These are phyloP conservation scores for Ascochyta koolunga DNA, from an alignment of 2,329 filamentous ascomycete genomes.

Conservation along the genomic window DNA sequence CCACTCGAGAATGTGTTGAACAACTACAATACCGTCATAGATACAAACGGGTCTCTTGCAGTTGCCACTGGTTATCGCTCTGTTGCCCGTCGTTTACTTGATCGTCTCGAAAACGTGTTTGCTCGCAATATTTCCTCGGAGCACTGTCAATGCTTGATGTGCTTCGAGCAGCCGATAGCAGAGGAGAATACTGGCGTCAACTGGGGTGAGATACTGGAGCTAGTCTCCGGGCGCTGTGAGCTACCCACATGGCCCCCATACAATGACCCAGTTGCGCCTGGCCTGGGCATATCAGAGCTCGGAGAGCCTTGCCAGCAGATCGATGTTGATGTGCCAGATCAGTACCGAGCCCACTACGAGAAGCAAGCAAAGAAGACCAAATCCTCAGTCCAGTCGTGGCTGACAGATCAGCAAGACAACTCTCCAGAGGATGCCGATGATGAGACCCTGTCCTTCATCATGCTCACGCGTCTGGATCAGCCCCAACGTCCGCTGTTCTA, in stretches of 20 bases:
- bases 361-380: constrained; percentile 92
- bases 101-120: constrained; percentile 92
- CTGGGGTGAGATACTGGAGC: constrained; percentile 94
- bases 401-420: constrained; percentile 77
- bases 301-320: constrained; percentile 74
- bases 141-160: constrained; percentile 86
- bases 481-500: constrained; percentile 83
- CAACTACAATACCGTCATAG: constrained; percentile 81
- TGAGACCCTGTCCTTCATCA: constrained; percentile 90
- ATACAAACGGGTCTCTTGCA: constrained; percentile 85
- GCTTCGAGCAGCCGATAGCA: constrained; percentile 58
- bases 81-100: constrained; percentile 85
- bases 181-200: constrained; percentile 71
- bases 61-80: constrained; percentile 95
- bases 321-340: constrained; percentile 91
- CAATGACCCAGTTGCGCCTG: constrained; percentile 58
- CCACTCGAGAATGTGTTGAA: constrained; percentile 84
- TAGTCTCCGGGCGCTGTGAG: constrained; percentile 86
- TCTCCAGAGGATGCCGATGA: constrained; percentile 91
- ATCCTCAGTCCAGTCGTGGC: constrained; percentile 88
- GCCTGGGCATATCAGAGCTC: constrained; percentile 59
- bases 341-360: constrained; percentile 90
- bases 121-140: constrained; percentile 87
- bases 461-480: constrained; percentile 81
- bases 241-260: constrained; percentile 90